Base-by-base conservation (phyloP, 495 filamentous ascomycete genomes). In the Schizothecium vesticola region DNA sequence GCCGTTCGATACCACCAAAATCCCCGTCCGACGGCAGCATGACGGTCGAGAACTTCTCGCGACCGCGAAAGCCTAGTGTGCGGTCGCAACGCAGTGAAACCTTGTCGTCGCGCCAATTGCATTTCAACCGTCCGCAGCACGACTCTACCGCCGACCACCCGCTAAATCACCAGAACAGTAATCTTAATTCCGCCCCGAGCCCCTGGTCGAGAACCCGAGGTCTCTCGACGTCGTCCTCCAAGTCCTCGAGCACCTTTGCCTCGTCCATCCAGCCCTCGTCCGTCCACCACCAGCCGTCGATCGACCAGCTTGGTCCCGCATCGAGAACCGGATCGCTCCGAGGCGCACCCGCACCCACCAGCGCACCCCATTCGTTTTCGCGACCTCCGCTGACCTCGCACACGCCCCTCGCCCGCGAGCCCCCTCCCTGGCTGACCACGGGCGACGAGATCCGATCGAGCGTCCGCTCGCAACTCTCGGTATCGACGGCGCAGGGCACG, bases 401-500 rank as follows among this genome's bases (percentile, higher is more conserved):
- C 36, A 66, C 26, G 43, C 26, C 66, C n/a, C 58, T 74, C 19
- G 60, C 71, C 28, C 78, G 82, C 13, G 83, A 85, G n/a, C 72
- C 74, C 1, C 73, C 80, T 21, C 72, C 76, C 36, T 79, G 82
- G 71, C 74, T 83, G 65, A 71, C 75, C 16, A 75, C 74, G 10
- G 69, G 74, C 55, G 86, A 89, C 36, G 86, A 88, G 63, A 79
- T 88, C 11, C 86, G 92, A 21, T 87, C 88, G 0, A 94, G 91
- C 72, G 86, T 89, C 72, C 88, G 91, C 61, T 94, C 92, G 0
- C 82, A 74, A 82, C 82, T 71, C 7, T 90, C 89, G 13, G 81
- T 83, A 22, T 93, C 91, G 1, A 92, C 90, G 61, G 87, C 86
- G 33, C 82, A 91, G 43, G 90, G 89, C 11, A 84, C 86, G 1